Conservation (phyloP, 345 rosid genomes). For the Xanthoceras sorbifolium region DNA sequence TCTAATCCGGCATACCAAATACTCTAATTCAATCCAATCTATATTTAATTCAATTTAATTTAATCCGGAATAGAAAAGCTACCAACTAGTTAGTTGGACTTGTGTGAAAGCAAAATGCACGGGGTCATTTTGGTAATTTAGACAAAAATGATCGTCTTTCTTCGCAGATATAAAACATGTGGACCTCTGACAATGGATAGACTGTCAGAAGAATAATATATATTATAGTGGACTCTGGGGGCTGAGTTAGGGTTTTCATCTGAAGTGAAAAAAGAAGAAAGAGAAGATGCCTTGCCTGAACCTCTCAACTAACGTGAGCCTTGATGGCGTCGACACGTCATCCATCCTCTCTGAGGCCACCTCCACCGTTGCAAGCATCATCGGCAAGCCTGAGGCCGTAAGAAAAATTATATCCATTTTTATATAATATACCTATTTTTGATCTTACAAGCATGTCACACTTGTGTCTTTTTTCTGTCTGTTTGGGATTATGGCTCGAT, state of each 20-base stretch:
- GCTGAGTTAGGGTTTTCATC: background rate
- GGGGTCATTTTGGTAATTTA: slow-evolving; percentile 2
- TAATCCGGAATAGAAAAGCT: too few relatives aligned
- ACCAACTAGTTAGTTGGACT: too few relatives aligned
- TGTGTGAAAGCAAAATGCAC: too few relatives aligned
- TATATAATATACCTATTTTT: background rate
- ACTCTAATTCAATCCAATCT: too few relatives aligned
- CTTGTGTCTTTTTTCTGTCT: background rate
- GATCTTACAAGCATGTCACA: background rate
- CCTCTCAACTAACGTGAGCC: slow-evolving; percentile 76
- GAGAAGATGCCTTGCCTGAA: slow-evolving; percentile 77
- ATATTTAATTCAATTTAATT: too few relatives aligned
- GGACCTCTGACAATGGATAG: background rate
- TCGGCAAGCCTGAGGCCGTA: slow-evolving; percentile 85
- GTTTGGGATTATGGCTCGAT: background rate
- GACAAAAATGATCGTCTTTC: too few relatives aligned
- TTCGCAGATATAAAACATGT: background rate
- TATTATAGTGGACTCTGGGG: background rate
- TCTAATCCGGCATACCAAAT: too few relatives aligned
- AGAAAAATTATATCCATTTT: background rate
- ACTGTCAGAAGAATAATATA: too few relatives aligned
- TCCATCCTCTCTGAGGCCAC: slow-evolving; percentile 75
- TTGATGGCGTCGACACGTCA: slow-evolving; percentile 74
- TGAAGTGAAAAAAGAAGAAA: background rate
- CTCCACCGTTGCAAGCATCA: slow-evolving; percentile 66